These are phyloP conservation scores for Suillus decipiens DNA, from an alignment of 768 basidiomycete genomes.

Conservation along the genomic window DNA sequence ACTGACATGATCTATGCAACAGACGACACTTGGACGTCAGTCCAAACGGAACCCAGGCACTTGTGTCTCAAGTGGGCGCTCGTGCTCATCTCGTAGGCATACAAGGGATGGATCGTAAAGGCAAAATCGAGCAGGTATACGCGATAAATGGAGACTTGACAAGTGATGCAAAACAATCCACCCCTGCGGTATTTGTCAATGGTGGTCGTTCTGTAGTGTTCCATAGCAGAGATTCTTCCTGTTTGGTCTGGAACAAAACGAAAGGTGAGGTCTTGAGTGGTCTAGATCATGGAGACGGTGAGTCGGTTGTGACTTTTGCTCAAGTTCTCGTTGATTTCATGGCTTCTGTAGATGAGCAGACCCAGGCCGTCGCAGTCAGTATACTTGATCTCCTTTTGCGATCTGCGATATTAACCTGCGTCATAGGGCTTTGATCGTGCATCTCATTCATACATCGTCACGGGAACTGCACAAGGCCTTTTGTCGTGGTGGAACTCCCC, in stretches of 20 bases:
- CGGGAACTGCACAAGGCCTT: conserved; percentile 56
- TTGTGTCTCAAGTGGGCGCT: conserved; percentile 55
- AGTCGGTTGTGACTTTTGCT: conserved; percentile 17
- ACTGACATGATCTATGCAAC: conserved; percentile 17
- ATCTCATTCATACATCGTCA: conserved; percentile 43
- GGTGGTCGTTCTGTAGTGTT: conserved; percentile 56
- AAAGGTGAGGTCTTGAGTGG: conserved; percentile 57
- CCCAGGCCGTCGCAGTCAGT: conserved; percentile 39
- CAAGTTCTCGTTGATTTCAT: conserved; percentile 13
- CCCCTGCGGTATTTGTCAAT: conserved; percentile 57
- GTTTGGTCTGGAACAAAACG: conserved; percentile 63
- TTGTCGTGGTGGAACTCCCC: conserved; percentile 58
- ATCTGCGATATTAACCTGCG: conserved; percentile 29
- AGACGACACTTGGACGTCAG: conserved; percentile 60
- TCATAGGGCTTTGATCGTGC: conserved; percentile 50
- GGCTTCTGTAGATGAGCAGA: conserved; percentile 28
- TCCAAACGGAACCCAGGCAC: conserved; percentile 46
- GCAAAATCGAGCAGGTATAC: conserved; percentile 55
- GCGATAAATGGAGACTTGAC: conserved; percentile 37
- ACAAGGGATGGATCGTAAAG: conserved; percentile 49
- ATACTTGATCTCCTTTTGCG: not conserved
- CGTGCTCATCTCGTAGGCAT: conserved; percentile 54
- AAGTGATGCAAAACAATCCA: conserved; percentile 34
- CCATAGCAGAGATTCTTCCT: conserved; percentile 53
- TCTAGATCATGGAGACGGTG: conserved; percentile 62